Percentiles rank a stretch among this genome's conserved stretches.
Evolutionary conservation across 1,284 basidiomycete species (phyloP).

Genomic region (Melampsora americana): DNA sequence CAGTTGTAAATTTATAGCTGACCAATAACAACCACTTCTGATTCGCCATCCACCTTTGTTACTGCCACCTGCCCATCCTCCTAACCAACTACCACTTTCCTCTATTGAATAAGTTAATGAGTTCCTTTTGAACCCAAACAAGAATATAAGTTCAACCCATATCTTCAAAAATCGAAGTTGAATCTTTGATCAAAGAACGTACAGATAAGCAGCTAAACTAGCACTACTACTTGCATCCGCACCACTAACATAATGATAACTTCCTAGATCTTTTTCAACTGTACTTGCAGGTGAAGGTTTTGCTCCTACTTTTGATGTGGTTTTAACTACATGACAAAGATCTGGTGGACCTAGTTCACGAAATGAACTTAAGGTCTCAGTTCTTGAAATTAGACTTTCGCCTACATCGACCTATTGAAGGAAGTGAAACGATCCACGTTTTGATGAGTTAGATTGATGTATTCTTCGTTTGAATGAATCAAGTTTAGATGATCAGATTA

Average conservation of each 20-base stretch:
- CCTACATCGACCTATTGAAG: conserved; percentile 74
- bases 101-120: conserved; percentile 93
- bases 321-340: conserved; percentile 88
- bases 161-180: background rate
- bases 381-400: conserved; percentile 81
- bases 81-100: conserved; percentile 87
- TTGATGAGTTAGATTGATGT: background rate
- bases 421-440: background rate
- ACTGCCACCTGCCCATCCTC: conserved; percentile 62
- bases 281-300: conserved; percentile 71
- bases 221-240: conserved; percentile 96
- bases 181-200: background rate
- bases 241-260: conserved; percentile 92
- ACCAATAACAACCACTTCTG: conserved; percentile 90
- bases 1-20: conserved; percentile 52
- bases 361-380: conserved; percentile 88
- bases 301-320: conserved; percentile 68
- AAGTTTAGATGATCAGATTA: too few species aligned
- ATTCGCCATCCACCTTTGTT: conserved; percentile 73
- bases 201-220: conserved; percentile 89
- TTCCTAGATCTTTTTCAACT: conserved; percentile 65
- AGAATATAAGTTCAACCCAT: background rate
- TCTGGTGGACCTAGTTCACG: conserved; percentile 96
- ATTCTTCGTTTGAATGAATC: background rate
- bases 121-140: conserved; percentile 58